Evolutionary conservation across 1,284 basidiomycete genomes (phyloP), one percentile per base, ranked within the genome.

Genomic region (Marasmius sp.): DNA sequence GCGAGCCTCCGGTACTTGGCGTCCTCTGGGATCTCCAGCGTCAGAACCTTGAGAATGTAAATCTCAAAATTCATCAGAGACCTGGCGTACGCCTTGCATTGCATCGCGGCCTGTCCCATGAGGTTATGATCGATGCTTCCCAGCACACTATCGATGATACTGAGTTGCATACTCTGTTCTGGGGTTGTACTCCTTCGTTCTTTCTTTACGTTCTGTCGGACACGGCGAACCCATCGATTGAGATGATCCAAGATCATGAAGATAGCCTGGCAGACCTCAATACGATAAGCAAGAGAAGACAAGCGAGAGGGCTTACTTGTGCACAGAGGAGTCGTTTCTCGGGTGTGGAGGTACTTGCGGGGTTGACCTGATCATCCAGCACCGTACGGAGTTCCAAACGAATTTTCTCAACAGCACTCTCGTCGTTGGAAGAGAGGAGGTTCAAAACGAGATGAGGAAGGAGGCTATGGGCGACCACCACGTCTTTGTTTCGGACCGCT

Each of bases 191-290:
- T 12, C 60, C 85, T 77, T 34, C 77, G 79, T 55, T 86, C 83
- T 6, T 66, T 68, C 70, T 81, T 82, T 64, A 86, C 74, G 20
- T 86, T 82, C 70, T 88, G 86, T 8, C 87, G 83, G 18, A 86
- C 82, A 8, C 83, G 77, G 18, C 92, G 88, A 54, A 96, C 86
- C 91, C 95, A 99, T 69, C 91, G 92, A 72, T 91, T 96, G 9
- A 99, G 81, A 71, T 99, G 97, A 70, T 99, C 97, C 76, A 99
- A 87, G 45, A 99, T 81, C 74, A 90, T 90, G 72, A 99, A 99
- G 14, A 98, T 87, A 9, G 89, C 93, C 93, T 98, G 58, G 51
- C 47, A n/a, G 43, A 22, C 38, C 34, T 36, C 58, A 58, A 27
- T 52, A 27, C 38, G 36, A 52, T 54, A 16, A 41, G 48, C 37